Evolutionary conservation across 192 early-diverging fungal species (phyloP).

Genomic region (Coemansia sp.): DNA sequence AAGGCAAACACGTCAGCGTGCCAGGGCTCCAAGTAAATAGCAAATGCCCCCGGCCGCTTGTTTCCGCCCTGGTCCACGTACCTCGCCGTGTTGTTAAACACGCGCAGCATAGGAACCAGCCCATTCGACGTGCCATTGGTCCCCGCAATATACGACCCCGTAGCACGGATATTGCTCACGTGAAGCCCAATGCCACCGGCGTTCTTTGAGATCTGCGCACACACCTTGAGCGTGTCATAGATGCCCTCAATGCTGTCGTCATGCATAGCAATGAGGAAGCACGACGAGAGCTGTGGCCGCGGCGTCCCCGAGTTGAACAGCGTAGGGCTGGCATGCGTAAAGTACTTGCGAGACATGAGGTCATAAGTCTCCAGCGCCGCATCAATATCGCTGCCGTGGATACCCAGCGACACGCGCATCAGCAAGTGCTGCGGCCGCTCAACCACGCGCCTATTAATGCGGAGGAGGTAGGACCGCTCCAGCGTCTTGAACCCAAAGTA

Average conservation of each 20-base stretch:
- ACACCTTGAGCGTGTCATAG: slow-evolving; percentile 95
- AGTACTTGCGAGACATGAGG: slow-evolving; percentile 88
- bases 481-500: slow-evolving; percentile 99
- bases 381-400: slow-evolving; percentile 90
- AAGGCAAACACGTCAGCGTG: slow-evolving; percentile 97
- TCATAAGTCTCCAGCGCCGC: slow-evolving; percentile 93
- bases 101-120: slow-evolving; percentile 94
- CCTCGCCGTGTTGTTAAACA: slow-evolving; percentile 97
- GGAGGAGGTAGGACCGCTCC: slow-evolving; percentile 91
- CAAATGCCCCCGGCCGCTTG: slow-evolving; percentile 97
- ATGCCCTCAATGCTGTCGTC: slow-evolving; percentile 98
- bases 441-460: slow-evolving; percentile 81
- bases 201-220: slow-evolving; percentile 97
- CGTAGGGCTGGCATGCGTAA: slow-evolving; percentile 96
- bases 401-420: slow-evolving; percentile 97
- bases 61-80: slow-evolving; percentile 99
- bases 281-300: slow-evolving; percentile 89
- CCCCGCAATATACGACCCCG: slow-evolving; percentile 95
- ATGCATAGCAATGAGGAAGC: slow-evolving; percentile 94
- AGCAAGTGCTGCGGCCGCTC: slow-evolving; percentile 98
- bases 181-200: slow-evolving; percentile 97
- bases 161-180: slow-evolving; percentile 94
- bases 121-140: slow-evolving; percentile 98
- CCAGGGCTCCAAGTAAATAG: slow-evolving; percentile 98
- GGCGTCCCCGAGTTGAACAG: slow-evolving; percentile 99